phyloP scores from a whole-genome alignment of 2,329 filamentous ascomycete species.

The Madurella fahalii region DNA sequence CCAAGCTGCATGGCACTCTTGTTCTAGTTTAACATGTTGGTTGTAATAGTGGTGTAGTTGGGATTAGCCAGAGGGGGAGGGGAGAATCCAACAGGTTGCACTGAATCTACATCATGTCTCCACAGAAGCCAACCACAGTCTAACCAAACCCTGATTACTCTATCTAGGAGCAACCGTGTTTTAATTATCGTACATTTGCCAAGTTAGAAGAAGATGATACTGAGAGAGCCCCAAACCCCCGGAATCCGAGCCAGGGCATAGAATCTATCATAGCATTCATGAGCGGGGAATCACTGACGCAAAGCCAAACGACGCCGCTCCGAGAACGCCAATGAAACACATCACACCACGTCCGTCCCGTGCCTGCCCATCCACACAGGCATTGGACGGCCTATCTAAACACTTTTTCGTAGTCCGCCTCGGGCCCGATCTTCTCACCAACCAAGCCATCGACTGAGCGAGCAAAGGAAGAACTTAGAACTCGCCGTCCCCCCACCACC shows the following conservation, averaged over 20 bases:
- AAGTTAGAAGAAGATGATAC: not conserved
- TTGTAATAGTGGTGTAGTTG: no score
- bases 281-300: constrained; percentile 25
- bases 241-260: not conserved
- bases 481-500: constrained; percentile 59
- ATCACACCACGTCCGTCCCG: not conserved
- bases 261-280: constrained; percentile 23
- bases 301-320: constrained; percentile 2
- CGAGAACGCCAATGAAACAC: not conserved
- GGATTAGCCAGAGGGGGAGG: no score
- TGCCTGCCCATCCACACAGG: not conserved
- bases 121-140: not conserved
- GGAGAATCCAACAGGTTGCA: no score
- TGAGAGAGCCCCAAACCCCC: not conserved
- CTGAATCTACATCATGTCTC: not conserved
- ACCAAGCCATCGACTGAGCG: no score
- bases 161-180: not conserved
- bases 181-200: not conserved
- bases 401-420: not conserved
- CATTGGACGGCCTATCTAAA: not conserved
- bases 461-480: constrained; percentile 37
- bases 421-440: no score
- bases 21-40: no score
- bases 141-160: not conserved
- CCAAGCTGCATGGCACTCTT: no score